Base-by-base conservation (phyloP, 225 moss, liverwort and hornwort species). In the Bryoerythrophyllum caledonicum region DNA sequence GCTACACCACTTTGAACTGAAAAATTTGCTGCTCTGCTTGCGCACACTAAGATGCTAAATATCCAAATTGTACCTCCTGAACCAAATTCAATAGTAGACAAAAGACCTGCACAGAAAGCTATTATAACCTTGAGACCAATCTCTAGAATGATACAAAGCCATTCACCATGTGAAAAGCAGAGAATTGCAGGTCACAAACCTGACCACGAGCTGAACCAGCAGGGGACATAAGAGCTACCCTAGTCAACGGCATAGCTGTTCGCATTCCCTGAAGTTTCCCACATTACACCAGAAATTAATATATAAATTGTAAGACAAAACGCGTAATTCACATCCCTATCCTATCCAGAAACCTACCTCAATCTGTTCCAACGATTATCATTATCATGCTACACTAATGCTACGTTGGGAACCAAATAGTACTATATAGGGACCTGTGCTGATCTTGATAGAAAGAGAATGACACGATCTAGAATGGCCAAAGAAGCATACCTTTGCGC, bases 201-300 rank as follows among this genome's bases (percentile, higher is more conserved):
- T 89, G 88, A 51, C 99, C 99, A 15, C 99, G 95, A 37, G 99
- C 99, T 78, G 92, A 77, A 70, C 99, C 99, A 71, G 99, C 88
- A 64, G 99, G 99, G 51, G 99, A 99, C 82, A 95, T 95, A 24
- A 99, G 82, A 17, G 99, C 99, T 78, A 99, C 93, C 84, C 99
- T 95, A 71, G 99, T 99, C 84, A 99, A 57, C 51, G 99, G 99
- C 99, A 99, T 99, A 11, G 95, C 95, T 69, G 93, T 91, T 80
- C 99, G 90, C 86, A 99, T 86, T 58, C 99, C 99, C 99, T 99
- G 86, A 27, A 68, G 78, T 25, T 38, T 8, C 19, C 56, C 80
- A 60, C 56, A 76, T 65, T 43, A 49, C 5, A 17, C 48, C 25
- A 44, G 9, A 56, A 41, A 59, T 20, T 16, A 34, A 35, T 32